A percentile compares a stretch with the other conserved stretches of the same genome.
Conservation (phyloP, 2,329 filamentous ascomycete genomes). For the Lecanosticta acicola region DNA sequence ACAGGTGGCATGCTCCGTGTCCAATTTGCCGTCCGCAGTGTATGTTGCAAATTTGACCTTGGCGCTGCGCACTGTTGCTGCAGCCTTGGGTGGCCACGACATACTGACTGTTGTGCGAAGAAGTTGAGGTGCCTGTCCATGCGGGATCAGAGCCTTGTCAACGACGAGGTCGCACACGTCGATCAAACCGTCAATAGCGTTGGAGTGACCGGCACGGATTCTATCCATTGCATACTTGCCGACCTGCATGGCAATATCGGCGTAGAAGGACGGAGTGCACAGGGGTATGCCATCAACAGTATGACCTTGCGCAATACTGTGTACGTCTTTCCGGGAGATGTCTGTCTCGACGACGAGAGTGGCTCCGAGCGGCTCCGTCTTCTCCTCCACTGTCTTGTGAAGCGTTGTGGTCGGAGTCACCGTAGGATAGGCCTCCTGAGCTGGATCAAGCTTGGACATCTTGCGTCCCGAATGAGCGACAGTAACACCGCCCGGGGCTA, state of each 20-base stretch:
- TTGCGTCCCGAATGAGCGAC: too few relatives aligned
- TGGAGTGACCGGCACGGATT: not conserved
- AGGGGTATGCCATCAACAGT: conserved; percentile 39
- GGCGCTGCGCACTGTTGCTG: not conserved
- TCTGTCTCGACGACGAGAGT: conserved; percentile 37
- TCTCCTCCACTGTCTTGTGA: conserved; percentile 9
- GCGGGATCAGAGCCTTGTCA: conserved; percentile 5
- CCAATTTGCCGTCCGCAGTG: conserved; percentile 1
- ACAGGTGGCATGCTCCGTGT: conserved; percentile 6
- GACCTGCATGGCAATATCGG: conserved; percentile 32
- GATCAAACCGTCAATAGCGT: conserved; percentile 2
- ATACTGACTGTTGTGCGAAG: not conserved
- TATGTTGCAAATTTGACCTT: not conserved
- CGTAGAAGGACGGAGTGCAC: conserved; percentile 35
- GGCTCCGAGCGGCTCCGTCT: not conserved
- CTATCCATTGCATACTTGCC: conserved; percentile 22
- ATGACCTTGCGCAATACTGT: conserved; percentile 40
- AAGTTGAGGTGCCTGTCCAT: conserved; percentile 1
- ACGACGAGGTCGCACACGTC: conserved; percentile 7
- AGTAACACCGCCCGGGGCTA: too few relatives aligned
- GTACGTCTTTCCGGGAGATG: conserved; percentile 37
- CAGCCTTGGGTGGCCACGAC: not conserved
- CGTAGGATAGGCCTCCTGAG: conserved; percentile 22
- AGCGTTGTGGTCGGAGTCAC: too few relatives aligned
- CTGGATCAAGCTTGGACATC: conserved; percentile 36